Evolutionary conservation across 371 early-diverging fungal species (phyloP), one percentile per base, ranked within the genome.

Genomic region (Entomophthora muscae): DNA sequence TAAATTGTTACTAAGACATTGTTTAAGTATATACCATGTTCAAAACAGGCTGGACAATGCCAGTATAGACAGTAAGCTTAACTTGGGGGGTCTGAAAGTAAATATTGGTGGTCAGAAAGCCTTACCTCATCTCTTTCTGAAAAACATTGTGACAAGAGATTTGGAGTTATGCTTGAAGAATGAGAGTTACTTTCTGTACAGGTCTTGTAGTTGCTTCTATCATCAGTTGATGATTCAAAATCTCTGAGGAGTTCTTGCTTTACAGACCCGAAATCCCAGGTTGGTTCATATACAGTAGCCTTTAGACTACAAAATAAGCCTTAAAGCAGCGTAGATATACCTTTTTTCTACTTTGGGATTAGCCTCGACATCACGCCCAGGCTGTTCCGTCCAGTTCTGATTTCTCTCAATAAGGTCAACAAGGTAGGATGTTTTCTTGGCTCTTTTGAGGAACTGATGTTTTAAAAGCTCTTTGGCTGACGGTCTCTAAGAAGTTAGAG

Each of bases 391-490:
- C 86, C 87, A 95, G 59, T 79, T 77, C 64, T 91, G 85, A 70
- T 91, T 84, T 23, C 83, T 72, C 63, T 90, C 86, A 53, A 90
- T 85, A 27, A 94, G 70, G 60, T 93, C 94, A 3, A 86, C 87
- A 62, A 95, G 67, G 65, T 87, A 84, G 1, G 85, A 82, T 0
- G 84, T 77, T 63, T 88, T 90, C 67, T 89, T 90, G 30, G 89
- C 86, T 24, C 69, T 73, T 32, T 82, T 78, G 64, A 98, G 85
- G 66, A 98, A 95, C 62, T 83, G 77, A 72, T 98, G 96, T 68
- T 87, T 89, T 55, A 91, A 76, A 22, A 98, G 73, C 31, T 95
- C 92, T 68, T 86, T 86, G 31, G 97, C 96, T 0, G 90, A 74
- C 0, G 92, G 91, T 32, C 97, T 77, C 90, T 87, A 71, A 26